phyloP scores from a whole-genome alignment of 2,329 filamentous ascomycete genomes.

The Aspergillus sp. region DNA sequence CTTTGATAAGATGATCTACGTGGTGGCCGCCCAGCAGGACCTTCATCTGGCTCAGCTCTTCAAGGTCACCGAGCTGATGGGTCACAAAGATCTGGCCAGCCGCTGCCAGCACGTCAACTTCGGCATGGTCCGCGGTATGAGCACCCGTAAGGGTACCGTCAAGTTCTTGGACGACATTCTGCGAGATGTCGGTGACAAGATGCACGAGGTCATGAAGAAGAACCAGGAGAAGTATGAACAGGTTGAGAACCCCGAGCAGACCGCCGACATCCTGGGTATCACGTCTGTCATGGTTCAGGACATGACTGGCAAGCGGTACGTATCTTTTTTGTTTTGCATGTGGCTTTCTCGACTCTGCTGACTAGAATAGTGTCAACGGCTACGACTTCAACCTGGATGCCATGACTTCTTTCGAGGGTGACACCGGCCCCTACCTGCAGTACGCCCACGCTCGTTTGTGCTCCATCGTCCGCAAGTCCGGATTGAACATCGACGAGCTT shows the following conservation, averaged over 20 bases:
- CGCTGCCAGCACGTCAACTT: conserved; percentile 66
- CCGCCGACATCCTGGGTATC: conserved; percentile 87
- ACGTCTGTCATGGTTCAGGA: conserved; percentile 97
- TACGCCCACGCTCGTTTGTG: conserved; percentile 63
- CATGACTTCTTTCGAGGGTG: conserved; percentile 66
- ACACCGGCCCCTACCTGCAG: conserved; percentile 65
- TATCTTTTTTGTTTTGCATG: conserved; percentile 20
- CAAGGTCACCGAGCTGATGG: conserved; percentile 64
- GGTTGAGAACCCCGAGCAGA: conserved; percentile 76
- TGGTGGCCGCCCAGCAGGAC: conserved; percentile 64
- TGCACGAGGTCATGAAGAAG: conserved; percentile 96
- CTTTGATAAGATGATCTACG: conserved; percentile 69
- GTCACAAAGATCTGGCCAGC: conserved; percentile 58
- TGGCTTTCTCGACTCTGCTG: conserved; percentile 47
- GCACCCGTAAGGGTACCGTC: conserved; percentile 67
- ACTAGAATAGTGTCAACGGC: conserved; percentile 55
- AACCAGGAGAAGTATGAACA: conserved; percentile 89
- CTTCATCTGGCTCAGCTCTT: conserved; percentile 64
- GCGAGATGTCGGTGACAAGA: conserved; percentile 80
- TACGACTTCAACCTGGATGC: conserved; percentile 66
- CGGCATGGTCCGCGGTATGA: conserved; percentile 66
- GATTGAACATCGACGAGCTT: conserved; percentile 48
- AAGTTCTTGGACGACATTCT: conserved; percentile 74
- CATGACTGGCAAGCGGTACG: conserved; percentile 88
- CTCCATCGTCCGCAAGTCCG: conserved; percentile 59